Percentiles rank a stretch among this genome's conserved stretches.
Conservation (phyloP, 1,139 yeast genomes). For the Kodamaea alishanica region DNA sequence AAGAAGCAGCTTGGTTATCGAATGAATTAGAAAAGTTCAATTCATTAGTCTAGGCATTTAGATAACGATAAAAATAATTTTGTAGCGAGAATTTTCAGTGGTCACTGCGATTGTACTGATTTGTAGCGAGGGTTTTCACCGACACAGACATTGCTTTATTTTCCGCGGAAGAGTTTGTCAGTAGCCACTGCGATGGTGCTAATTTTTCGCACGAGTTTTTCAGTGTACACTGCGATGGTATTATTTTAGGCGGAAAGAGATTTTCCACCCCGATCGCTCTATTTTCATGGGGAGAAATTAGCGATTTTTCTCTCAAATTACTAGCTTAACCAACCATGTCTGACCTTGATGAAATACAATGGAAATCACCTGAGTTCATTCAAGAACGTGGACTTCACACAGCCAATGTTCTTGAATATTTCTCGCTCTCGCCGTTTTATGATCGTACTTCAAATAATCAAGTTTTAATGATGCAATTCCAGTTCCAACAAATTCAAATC, state of each 20-base stretch:
- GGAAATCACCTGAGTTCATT: slow-evolving; percentile 98
- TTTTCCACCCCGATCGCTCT: neutral
- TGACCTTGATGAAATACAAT: slow-evolving; percentile 80
- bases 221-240: neutral
- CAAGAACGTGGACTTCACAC: slow-evolving; percentile 82
- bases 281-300: neutral
- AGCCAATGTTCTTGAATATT: slow-evolving; percentile 88
- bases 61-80: neutral
- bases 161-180: too few species aligned
- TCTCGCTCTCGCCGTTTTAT: slow-evolving; percentile 89
- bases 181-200: neutral
- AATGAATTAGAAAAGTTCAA: slow-evolving; percentile 31
- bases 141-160: too few species aligned
- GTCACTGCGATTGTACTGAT: too few species aligned
- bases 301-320: neutral
- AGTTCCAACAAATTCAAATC: slow-evolving; percentile 61
- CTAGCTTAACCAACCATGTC: slow-evolving; percentile 7
- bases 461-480: slow-evolving; percentile 92
- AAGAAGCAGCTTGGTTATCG: slow-evolving; percentile 56
- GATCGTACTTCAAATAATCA: slow-evolving; percentile 94
- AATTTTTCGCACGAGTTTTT: too few species aligned
- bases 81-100: too few species aligned
- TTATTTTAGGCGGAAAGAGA: neutral
- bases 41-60: neutral
- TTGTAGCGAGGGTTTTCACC: too few species aligned